These are phyloP conservation scores for Boletus pseudo-olivaceus DNA, from an alignment of 768 basidiomycete genomes.

Conservation along the genomic window DNA sequence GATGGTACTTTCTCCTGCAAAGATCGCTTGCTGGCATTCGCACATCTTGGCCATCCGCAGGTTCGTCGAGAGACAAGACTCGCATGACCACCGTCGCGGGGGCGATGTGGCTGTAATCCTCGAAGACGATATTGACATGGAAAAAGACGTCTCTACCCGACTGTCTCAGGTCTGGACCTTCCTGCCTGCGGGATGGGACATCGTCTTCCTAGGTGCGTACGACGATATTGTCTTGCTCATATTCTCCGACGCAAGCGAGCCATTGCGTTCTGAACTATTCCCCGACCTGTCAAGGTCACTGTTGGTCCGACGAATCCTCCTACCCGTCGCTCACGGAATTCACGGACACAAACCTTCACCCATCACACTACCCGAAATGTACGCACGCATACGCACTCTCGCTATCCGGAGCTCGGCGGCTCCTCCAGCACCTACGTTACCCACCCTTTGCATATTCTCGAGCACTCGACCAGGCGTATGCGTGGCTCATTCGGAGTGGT, in stretches of 20 bases:
- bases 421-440: conserved; percentile 55
- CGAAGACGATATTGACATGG: conserved; percentile 81
- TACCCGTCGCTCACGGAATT: conserved; percentile 36
- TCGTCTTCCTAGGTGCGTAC: conserved; percentile 63
- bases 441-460: conserved; percentile 74
- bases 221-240: neutral
- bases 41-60: conserved; percentile 52
- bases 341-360: conserved; percentile 41
- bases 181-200: conserved; percentile 65
- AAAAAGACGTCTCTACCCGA: conserved; percentile 50
- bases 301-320: conserved; percentile 69
- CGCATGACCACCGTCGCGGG: neutral
- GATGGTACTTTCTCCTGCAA: conserved; percentile 52
- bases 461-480: conserved; percentile 69
- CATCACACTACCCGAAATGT: conserved; percentile 61
- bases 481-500: conserved; percentile 59
- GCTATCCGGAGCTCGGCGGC: conserved; percentile 53
- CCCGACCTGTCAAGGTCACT: conserved; percentile 52
- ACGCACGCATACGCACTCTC: conserved; percentile 73
- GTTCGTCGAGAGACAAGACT: conserved; percentile 34
- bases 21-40: conserved; percentile 72
- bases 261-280: neutral
- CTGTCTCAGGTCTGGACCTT: conserved; percentile 44
- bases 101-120: conserved; percentile 51
- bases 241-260: neutral